Evolutionary conservation across 768 basidiomycete genomes (phyloP), one percentile per base, ranked within the genome.

Genomic region (Lyophyllum decastes): DNA sequence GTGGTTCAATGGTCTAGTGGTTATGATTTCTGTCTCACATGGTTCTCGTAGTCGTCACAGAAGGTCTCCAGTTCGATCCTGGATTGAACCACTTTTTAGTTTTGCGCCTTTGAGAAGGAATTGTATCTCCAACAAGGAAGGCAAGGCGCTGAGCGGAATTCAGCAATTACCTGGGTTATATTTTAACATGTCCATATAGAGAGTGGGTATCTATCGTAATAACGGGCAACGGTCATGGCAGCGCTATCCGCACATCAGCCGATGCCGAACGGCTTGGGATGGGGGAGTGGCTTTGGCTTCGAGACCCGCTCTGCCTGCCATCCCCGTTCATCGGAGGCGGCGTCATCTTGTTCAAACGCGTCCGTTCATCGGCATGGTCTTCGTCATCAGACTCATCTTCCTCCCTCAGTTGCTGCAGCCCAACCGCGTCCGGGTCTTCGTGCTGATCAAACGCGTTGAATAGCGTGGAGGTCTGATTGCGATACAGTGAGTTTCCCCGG

Each of bases 381-480:
- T 73, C 73, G 19, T 78, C 81, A 34, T 81, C 81, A 53, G 78
- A 78, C 47, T 85, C 84, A 49, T 86, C 87, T 49, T 86, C 88
- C 75, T 94, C 93, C 38, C 79, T 74, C 52, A 95, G 73, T 59
- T 79, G 78, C 12, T 82, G 78, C 47, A 95, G 66, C 12, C 86
- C 86, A 43, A 89, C 76, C 54, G 49, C 81, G 76, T 66, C 65
- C 55, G 60, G 25, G 52, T 71, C 41, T 25, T 79, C 82, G 25
- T 77, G 77, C 49, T 81, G 85, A 54, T 88, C 91, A 64, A 90
- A 94, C 12, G 92, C 81, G 68, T 82, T 86, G 73, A 94, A 95
- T 24, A 95, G 74, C 16, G 86, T 86, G 7, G 79, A 73, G 40
- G 80, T 78, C 66, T 90, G 88, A 2, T 82, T 76, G 24, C 87